Percentiles rank a stretch among this genome's conserved stretches.
phyloP scores from a whole-genome alignment of 2,329 filamentous ascomycete species.

The Didymella segeticola region DNA sequence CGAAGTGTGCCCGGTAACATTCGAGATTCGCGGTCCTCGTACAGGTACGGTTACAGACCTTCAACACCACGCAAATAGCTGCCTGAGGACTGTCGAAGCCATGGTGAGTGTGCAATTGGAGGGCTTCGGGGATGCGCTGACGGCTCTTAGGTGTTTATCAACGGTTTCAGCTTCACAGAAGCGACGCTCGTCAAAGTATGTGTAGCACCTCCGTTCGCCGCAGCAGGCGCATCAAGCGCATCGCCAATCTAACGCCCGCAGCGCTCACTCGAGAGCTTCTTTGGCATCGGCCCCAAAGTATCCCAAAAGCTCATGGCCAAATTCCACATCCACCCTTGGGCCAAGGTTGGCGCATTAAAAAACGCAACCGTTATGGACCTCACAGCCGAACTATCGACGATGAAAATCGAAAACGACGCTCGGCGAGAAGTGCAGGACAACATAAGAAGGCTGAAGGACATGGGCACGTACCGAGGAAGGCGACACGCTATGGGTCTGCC shows the following conservation, averaged over 20 bases:
- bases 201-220: constrained; percentile 10
- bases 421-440: constrained; percentile 80
- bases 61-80: constrained; percentile 25
- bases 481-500: constrained; percentile 93
- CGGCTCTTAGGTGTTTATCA: constrained; percentile 73
- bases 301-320: constrained; percentile 82
- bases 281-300: constrained; percentile 45
- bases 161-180: constrained; percentile 87
- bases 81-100: constrained; percentile 22
- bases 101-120: constrained; percentile 34
- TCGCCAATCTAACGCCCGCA: constrained; percentile 34
- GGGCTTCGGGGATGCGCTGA: constrained; percentile 18
- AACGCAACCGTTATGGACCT: constrained; percentile 81
- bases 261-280: constrained; percentile 69
- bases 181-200: constrained; percentile 80
- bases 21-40: constrained; percentile 25
- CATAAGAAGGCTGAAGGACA: constrained; percentile 84
- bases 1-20: constrained; percentile 11
- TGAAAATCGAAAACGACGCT: constrained; percentile 94
- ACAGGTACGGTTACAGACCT: constrained; percentile 22
- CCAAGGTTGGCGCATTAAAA: constrained; percentile 76
- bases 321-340: constrained; percentile 83
- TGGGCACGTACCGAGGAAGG: constrained; percentile 86
- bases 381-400: constrained; percentile 82
- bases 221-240: constrained; percentile 44